Evolutionary conservation across 2,329 filamentous ascomycete genomes (phyloP).

Genomic region (Paracoccidioides lutzii): DNA sequence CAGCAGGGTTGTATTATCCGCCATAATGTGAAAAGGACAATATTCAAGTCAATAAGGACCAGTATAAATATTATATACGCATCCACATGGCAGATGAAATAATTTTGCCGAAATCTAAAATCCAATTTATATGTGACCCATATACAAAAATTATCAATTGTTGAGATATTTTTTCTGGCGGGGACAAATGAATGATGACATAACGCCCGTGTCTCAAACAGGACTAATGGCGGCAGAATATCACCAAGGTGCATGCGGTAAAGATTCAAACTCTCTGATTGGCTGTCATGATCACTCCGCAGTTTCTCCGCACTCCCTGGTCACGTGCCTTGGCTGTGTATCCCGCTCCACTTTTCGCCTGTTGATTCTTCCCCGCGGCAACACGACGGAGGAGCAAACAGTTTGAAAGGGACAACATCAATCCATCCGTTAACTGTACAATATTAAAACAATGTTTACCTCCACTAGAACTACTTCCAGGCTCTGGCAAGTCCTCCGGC

Average conservation of each 20-base stretch:
- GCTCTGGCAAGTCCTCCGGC: slow-evolving; percentile 19
- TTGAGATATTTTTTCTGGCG: background rate
- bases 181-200: background rate
- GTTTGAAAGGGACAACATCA: background rate
- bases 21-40: background rate
- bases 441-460: slow-evolving; percentile 14
- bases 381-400: background rate
- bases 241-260: background rate
- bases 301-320: no score
- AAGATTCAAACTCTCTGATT: background rate
- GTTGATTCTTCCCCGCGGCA: background rate
- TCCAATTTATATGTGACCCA: background rate
- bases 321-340: background rate
- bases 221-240: background rate
- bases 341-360: background rate
- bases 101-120: background rate
- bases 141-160: background rate
- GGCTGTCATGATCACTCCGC: background rate
- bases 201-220: background rate
- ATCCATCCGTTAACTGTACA: background rate
- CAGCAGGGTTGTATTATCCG: background rate
- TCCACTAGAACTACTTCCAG: slow-evolving; percentile 16
- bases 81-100: background rate
- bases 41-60: no score
- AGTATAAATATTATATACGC: background rate